phyloP scores from a whole-genome alignment of 768 basidiomycete species.

The Mycena sanguinolenta region DNA sequence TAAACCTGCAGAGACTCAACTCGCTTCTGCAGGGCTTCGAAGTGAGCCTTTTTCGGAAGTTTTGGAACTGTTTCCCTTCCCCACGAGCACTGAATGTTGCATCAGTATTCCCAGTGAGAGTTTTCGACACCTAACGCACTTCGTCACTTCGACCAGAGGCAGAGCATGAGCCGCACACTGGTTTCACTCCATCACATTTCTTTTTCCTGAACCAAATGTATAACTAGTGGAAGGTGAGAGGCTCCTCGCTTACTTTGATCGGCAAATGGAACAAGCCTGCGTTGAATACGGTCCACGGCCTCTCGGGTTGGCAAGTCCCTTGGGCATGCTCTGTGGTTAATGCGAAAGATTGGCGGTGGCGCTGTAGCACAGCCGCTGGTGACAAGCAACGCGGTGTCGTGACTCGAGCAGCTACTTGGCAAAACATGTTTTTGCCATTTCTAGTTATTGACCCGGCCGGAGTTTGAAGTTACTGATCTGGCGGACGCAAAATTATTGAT shows the following conservation, averaged over 20 bases:
- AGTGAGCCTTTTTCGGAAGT: slow-evolving; percentile 32
- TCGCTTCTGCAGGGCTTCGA: slow-evolving; percentile 33
- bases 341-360: too few species aligned
- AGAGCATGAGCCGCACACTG: slow-evolving; percentile 32
- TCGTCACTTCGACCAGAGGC: slow-evolving; percentile 25
- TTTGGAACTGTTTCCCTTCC: slow-evolving; percentile 11
- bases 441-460: too few species aligned
- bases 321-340: background rate
- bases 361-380: too few species aligned
- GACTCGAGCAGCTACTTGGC: too few species aligned
- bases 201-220: slow-evolving; percentile 21
- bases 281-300: background rate
- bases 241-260: background rate
- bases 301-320: background rate
- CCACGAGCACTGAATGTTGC: slow-evolving; percentile 30
- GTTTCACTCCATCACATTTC: slow-evolving; percentile 35
- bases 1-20: slow-evolving; percentile 26
- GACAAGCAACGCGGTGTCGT: too few species aligned
- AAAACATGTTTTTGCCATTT: too few species aligned
- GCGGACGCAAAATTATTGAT: too few species aligned
- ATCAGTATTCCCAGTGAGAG: background rate
- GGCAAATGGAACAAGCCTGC: background rate
- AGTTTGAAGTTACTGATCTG: too few species aligned
- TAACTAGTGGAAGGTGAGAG: background rate
- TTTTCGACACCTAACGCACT: background rate